Base-by-base conservation (phyloP, 139 green algal genomes). In the Picocystis salinarum region DNA sequence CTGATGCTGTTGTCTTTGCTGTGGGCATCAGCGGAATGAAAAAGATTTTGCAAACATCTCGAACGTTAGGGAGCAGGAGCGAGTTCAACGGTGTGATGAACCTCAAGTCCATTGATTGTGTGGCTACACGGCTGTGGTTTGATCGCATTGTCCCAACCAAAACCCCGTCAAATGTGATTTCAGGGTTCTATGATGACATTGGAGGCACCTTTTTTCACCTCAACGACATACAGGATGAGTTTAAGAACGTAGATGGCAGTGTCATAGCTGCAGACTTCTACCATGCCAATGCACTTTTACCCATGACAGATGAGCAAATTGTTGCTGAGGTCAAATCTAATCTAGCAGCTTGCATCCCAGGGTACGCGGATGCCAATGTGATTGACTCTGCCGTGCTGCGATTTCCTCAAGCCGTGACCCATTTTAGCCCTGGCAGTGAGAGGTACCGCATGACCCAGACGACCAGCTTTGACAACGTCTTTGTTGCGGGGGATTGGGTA, bases 191-290 rank as follows among this genome's bases (percentile, higher is more conserved):
- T 42, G 28, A 62, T 15, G 55, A 50, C 20, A 56, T 66, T 13
- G 81, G 80, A n/a, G 62, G 61, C 18, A 93, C 81, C 13, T 91
- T 71, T 52, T 93, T 91, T 69, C 74, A 88, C 53, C 67, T 89
- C 2, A 80, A 76, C 30, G 57, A 79, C 28, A 19, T 67, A 24
- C 71, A 90, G 70, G 80, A 88, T 46, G 77, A 92, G 70, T 91
- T 85, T 62, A 45, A 53, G 17, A 44, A 70, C 42, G 64, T 61
- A 7, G 34, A 64, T 4, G 77, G 74, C n/a, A 66, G 58, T n/a
- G 81, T 93, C 12, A 76, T 93, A 41, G 68, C 71, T 3, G 66
- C 69, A 1, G 79, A 89, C 59, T 89, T 90, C 41, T 93, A 93
- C 60, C 57, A 74, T 19, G 66, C 75, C 11, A 67, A 56, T 33